A percentile compares a stretch with the other conserved stretches of the same genome.
Conservation (phyloP, 164 flowering plant genomes). For the Malania oleifera region DNA sequence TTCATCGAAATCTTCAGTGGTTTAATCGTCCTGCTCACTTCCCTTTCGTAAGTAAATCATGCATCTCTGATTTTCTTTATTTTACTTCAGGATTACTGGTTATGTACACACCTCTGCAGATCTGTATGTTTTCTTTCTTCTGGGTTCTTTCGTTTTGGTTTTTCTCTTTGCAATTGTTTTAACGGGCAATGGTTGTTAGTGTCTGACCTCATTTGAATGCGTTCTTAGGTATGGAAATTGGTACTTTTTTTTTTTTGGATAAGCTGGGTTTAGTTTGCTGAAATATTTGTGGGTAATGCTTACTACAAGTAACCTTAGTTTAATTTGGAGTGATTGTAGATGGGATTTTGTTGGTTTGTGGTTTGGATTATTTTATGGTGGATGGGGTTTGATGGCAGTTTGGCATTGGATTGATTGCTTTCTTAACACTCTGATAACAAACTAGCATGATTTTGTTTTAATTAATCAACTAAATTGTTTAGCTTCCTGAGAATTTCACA, state of each 20-base stretch:
- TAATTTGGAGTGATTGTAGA: background rate
- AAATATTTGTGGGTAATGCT: background rate
- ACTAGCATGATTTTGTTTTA: no score
- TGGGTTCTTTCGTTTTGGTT: background rate
- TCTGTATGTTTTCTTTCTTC: background rate
- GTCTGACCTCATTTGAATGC: background rate
- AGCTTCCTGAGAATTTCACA: no score
- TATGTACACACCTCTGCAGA: background rate
- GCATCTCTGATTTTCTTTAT: background rate
- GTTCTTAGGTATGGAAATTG: background rate
- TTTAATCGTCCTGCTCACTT: no score
- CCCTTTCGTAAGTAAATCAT: background rate
- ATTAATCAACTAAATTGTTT: no score
- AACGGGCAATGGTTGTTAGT: background rate
- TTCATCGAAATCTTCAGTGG: no score
- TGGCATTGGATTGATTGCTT: no score
- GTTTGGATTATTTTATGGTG: no score
- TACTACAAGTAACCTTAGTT: background rate
- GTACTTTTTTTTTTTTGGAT: no score
- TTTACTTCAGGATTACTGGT: no score
- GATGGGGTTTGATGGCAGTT: no score
- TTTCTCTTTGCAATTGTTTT: no score
- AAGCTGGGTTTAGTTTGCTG: background rate
- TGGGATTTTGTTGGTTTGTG: background rate
- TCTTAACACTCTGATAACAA: no score